Percentiles rank a stretch among this genome's conserved stretches.
Conservation (phyloP, 2,329 filamentous ascomycete species). For the Dissoconium aciculare region DNA sequence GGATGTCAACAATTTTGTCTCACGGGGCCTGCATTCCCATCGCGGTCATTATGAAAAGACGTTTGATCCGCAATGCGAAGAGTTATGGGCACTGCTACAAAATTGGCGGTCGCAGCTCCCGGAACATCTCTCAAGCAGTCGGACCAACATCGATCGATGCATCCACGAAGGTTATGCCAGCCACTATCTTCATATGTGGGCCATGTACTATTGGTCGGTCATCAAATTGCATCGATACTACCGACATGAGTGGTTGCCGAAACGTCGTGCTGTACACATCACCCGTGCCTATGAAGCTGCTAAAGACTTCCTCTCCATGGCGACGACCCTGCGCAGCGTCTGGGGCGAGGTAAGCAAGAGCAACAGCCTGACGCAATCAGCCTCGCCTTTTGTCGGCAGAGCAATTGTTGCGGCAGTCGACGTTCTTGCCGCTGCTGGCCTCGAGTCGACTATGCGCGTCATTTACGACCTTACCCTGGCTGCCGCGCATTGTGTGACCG, state of each 20-base stretch:
- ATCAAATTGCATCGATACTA: conserved; percentile 52
- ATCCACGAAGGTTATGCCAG: conserved; percentile 40
- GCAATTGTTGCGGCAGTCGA: conserved; percentile 50
- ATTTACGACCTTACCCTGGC: conserved; percentile 41
- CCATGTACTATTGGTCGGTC: conserved; percentile 49
- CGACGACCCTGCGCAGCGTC: conserved; percentile 13
- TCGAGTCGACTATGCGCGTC: conserved; percentile 35
- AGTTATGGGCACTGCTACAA: conserved; percentile 37
- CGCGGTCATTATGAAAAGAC: conserved; percentile 29
- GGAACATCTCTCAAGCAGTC: conserved; percentile 37
- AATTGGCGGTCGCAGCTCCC: conserved; percentile 47
- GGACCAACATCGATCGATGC: conserved; percentile 43
- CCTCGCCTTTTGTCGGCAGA: conserved; percentile 45
- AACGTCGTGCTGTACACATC: conserved; percentile 18
- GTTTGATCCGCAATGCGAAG: conserved; percentile 39
- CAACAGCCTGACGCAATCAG: conserved; percentile 12
- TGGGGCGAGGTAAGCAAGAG: conserved; percentile 11
- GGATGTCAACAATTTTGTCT: conserved; percentile 46
- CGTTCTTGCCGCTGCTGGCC: conserved; percentile 47
- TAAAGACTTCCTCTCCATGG: conserved; percentile 31
- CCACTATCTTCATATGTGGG: conserved; percentile 48
- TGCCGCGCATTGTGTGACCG: conserved; percentile 40
- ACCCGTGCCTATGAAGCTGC: conserved; percentile 31
- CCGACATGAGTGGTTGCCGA: conserved; percentile 23
- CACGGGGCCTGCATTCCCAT: conserved; percentile 35